These are phyloP conservation scores for Huiozyma naganishii DNA, from an alignment of 805 yeast genomes.

Conservation along the genomic window DNA sequence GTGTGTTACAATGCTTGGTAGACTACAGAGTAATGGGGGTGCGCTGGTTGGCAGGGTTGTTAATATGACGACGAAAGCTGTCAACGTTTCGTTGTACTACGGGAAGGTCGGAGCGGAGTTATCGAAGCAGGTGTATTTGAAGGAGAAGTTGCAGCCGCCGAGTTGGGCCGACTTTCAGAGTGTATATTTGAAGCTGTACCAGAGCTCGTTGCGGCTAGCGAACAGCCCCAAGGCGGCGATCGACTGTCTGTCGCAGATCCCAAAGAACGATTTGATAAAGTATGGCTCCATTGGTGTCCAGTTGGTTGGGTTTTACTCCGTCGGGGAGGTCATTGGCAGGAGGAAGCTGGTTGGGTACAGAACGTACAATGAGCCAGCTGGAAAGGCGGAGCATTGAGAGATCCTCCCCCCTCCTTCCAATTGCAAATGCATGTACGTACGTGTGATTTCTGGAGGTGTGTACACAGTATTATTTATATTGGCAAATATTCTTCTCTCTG, in stretches of 20 bases:
- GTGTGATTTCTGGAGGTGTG: not conserved
- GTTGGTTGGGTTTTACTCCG: conserved; percentile 79
- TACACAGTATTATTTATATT: not conserved
- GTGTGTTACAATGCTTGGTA: conserved; percentile 16
- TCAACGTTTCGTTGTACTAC: conserved; percentile 58
- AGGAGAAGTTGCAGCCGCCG: conserved; percentile 94
- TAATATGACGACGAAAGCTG: conserved; percentile 38
- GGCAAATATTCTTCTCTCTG: not conserved
- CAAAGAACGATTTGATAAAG: conserved; percentile 49
- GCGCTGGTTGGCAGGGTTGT: conserved; percentile 20
- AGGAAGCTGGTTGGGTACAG: conserved; percentile 84
- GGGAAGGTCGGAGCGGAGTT: conserved; percentile 44
- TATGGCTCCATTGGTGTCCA: conserved; percentile 73
- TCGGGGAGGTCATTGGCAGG: conserved; percentile 96
- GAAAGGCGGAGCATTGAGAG: not conserved
- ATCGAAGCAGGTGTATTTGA: conserved; percentile 59
- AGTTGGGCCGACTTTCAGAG: conserved; percentile 61
- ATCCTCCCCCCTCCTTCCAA: not conserved
- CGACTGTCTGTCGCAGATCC: conserved; percentile 28
- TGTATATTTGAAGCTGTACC: conserved; percentile 50
- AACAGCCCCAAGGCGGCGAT: conserved; percentile 53
- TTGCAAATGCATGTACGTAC: not conserved
- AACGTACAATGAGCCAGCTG: conserved; percentile 13
- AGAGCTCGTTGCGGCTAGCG: conserved; percentile 33
- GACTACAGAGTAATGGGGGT: conserved; percentile 20